Conservation (phyloP, 1,284 basidiomycete species). For the Tranzscheliella williamsii region DNA sequence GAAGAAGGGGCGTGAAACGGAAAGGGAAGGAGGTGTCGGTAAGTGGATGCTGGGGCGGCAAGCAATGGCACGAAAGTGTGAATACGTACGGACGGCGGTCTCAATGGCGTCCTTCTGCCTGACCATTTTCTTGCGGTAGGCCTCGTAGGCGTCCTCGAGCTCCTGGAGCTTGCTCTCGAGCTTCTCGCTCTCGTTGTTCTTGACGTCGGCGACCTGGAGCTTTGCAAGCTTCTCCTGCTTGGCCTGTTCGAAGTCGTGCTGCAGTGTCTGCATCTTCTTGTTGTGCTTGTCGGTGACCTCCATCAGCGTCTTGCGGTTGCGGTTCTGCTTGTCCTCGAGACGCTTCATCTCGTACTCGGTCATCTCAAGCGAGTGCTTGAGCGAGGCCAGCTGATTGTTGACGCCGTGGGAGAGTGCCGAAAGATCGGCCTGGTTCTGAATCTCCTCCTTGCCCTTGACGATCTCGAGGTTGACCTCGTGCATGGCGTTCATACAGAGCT, state of each 20-base stretch:
- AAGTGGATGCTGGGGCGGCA: not conserved
- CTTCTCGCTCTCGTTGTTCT: conserved; percentile 28
- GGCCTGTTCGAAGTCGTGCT: conserved; percentile 32
- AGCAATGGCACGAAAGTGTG: too few relatives aligned
- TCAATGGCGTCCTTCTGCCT: conserved; percentile 37
- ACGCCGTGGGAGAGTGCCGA: conserved; percentile 27
- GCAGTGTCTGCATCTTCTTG: conserved; percentile 31
- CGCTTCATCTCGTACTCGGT: conserved; percentile 41
- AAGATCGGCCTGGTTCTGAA: conserved; percentile 33
- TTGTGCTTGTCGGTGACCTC: conserved; percentile 41
- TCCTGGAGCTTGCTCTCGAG: conserved; percentile 45
- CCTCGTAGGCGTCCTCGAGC: conserved; percentile 22
- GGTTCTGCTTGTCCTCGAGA: conserved; percentile 33
- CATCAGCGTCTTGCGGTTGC: conserved; percentile 34
- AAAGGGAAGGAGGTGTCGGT: not conserved
- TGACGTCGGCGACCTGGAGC: conserved; percentile 18
- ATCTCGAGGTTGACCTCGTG: conserved; percentile 48
- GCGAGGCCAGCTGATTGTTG: conserved; percentile 33
- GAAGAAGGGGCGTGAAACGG: not conserved
- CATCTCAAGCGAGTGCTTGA: conserved; percentile 38
- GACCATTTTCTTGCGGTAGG: conserved; percentile 36
- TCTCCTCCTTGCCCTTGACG: conserved; percentile 41
- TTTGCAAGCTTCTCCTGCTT: conserved; percentile 22
- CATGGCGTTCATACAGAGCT: conserved; percentile 33
- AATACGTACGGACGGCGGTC: conserved; percentile 12